These are phyloP conservation scores for Amphirosellinia nigrospora DNA, from an alignment of 495 filamentous ascomycete species.

Conservation along the genomic window DNA sequence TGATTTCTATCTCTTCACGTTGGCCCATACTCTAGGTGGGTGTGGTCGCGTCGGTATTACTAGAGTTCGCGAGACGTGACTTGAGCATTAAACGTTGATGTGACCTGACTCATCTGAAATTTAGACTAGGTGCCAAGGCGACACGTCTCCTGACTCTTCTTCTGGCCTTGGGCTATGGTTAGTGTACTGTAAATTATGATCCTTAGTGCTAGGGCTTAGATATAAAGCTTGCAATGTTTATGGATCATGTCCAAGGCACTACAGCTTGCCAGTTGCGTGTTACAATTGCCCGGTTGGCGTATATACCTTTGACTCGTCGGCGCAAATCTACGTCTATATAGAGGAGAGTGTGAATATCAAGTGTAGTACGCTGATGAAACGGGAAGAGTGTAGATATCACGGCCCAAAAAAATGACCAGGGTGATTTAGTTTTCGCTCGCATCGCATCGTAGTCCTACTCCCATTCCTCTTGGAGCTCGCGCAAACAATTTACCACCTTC, in stretches of 20 bases:
- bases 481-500: constrained; percentile 57
- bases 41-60: neutral
- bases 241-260: neutral
- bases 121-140: neutral
- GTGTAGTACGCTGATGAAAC: neutral
- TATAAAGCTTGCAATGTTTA: neutral
- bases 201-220: neutral
- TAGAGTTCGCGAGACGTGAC: neutral
- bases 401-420: neutral
- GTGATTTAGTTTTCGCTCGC: neutral
- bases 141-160: neutral
- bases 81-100: neutral
- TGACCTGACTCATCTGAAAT: neutral
- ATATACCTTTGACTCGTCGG: neutral
- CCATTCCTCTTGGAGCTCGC: constrained; percentile 52
- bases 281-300: neutral
- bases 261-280: neutral
- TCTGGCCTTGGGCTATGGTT: neutral
- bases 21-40: neutral
- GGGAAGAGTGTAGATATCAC: neutral
- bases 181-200: neutral
- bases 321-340: neutral
- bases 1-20: neutral
- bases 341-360: neutral
- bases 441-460: constrained; percentile 18